Evolutionary conservation across 208 protist species (phyloP).

Genomic region (Leishmania lainsoni): DNA sequence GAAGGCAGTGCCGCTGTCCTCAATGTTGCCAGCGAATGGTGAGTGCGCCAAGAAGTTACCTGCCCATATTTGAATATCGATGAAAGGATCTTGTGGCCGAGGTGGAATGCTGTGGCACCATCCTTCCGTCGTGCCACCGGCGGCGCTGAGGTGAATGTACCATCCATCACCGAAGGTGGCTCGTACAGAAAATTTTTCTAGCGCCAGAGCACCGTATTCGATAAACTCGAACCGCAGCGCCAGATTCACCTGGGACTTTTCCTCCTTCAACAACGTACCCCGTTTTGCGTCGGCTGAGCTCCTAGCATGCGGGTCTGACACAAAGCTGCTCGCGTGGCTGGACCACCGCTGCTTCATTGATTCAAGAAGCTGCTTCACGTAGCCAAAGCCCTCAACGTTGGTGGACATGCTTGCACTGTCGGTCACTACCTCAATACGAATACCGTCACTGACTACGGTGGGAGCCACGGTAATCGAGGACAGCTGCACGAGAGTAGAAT

Average conservation of each 20-base stretch:
- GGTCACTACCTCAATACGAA: conserved; percentile 8
- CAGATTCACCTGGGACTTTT: background rate
- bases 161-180: conserved; percentile 39
- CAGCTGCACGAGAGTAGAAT: conserved; percentile 16
- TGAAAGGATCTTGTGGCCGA: conserved; percentile 20
- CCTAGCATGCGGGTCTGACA: background rate
- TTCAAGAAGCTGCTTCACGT: conserved; percentile 17
- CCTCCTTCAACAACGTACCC: background rate
- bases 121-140: conserved; percentile 30
- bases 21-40: conserved; percentile 47
- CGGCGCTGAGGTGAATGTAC: conserved; percentile 38
- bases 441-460: background rate
- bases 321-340: background rate
- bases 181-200: conserved; percentile 20
- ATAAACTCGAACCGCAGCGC: conserved; percentile 21
- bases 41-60: conserved; percentile 38
- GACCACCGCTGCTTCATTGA: conserved; percentile 13
- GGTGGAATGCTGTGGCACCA: conserved; percentile 36
- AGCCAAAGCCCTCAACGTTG: conserved; percentile 25
- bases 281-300: background rate
- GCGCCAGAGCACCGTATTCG: conserved; percentile 25
- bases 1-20: conserved; percentile 55
- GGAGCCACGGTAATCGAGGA: conserved; percentile 15
- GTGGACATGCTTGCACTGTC: conserved; percentile 22
- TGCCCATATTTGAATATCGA: conserved; percentile 47